Conservation (phyloP, 352 stramenopile genomes). For the Stramenopiles sp. region DNA sequence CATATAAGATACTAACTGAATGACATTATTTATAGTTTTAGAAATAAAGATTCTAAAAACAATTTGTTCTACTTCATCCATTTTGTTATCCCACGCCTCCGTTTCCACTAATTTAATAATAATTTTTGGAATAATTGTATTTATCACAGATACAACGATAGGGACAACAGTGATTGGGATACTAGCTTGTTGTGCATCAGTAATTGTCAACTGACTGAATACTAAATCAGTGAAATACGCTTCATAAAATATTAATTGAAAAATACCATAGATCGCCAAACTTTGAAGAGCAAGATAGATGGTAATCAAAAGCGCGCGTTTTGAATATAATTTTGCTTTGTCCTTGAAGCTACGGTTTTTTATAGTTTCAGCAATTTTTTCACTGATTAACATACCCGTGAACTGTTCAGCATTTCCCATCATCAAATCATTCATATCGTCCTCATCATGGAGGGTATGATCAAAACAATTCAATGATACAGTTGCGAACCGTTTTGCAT, state of each 20-base stretch:
- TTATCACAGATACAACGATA: conserved; percentile 43
- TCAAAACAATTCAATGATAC: conserved; percentile 1
- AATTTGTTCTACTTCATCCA: conserved; percentile 53
- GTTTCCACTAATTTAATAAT: conserved; percentile 38
- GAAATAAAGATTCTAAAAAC: conserved; percentile 46
- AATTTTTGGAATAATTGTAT: conserved; percentile 36
- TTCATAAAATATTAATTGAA: conserved; percentile 32
- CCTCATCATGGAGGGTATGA: background rate
- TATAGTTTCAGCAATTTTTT: conserved; percentile 31
- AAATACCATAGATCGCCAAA: conserved; percentile 41
- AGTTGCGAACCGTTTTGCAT: background rate
- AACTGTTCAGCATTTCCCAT: conserved; percentile 36
- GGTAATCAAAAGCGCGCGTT: conserved; percentile 29
- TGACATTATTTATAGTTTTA: conserved; percentile 53
- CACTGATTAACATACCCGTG: conserved; percentile 32
- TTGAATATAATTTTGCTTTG: conserved; percentile 32
- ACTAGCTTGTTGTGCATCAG: conserved; percentile 24
- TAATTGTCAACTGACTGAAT: conserved; percentile 28
- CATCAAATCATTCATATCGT: conserved; percentile 21
- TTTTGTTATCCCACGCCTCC: conserved; percentile 47
- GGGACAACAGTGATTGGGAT: conserved; percentile 29
- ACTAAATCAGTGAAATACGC: conserved; percentile 34
- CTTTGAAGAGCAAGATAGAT: conserved; percentile 40
- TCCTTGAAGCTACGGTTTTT: conserved; percentile 34
- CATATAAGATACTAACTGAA: conserved; percentile 46